Evolutionary conservation across 1,284 basidiomycete species (phyloP).

Genomic region (Tylopilus sp.): DNA sequence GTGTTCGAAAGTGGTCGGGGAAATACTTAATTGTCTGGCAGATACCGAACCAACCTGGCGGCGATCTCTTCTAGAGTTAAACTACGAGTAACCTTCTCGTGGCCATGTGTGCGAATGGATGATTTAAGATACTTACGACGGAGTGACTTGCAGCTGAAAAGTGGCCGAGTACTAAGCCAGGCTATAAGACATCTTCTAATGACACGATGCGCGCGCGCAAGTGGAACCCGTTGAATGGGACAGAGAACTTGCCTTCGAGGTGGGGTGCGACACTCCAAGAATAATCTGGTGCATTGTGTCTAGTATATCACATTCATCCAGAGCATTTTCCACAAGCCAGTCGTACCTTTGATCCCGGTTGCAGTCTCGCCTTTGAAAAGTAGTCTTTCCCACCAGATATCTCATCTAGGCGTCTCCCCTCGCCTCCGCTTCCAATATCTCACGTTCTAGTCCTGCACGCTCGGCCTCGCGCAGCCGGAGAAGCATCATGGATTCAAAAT

Average conservation of each 20-base stretch:
- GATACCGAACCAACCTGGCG: not conserved
- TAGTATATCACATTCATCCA: conserved; percentile 22
- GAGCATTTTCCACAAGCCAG: conserved; percentile 14
- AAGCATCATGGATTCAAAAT: conserved; percentile 86
- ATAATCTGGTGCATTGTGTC: not conserved
- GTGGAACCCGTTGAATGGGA: no score
- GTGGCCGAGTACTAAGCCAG: not conserved
- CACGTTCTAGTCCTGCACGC: conserved; percentile 77
- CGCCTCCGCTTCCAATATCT: conserved; percentile 78
- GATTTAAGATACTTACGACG: not conserved
- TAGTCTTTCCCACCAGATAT: conserved; percentile 6
- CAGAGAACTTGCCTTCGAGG: no score
- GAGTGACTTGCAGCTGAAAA: not conserved
- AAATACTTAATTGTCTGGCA: not conserved
- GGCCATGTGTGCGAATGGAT: not conserved
- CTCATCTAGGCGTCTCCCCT: conserved; percentile 18
- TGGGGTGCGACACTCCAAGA: not conserved
- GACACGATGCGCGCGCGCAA: no score
- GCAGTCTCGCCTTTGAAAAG: conserved; percentile 6
- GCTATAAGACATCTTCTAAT: no score
- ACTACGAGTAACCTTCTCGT: not conserved
- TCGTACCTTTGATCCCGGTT: conserved; percentile 19
- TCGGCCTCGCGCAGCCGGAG: conserved; percentile 86
- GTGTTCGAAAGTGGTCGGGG: no score
- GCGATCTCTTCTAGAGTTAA: not conserved